Base-by-base conservation (phyloP, 768 basidiomycete species). In the Favolaschia claudopus region DNA sequence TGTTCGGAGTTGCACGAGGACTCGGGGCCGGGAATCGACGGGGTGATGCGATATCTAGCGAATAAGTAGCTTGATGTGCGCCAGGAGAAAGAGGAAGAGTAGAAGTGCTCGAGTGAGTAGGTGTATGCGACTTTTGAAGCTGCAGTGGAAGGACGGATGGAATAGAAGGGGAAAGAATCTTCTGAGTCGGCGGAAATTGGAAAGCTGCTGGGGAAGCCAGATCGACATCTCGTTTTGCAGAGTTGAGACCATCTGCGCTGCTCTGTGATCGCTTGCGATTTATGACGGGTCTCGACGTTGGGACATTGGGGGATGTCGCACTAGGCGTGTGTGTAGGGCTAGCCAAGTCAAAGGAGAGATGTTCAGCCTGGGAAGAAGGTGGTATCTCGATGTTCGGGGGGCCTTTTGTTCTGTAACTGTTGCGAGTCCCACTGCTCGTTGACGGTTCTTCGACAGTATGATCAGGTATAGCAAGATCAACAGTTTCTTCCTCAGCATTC, bases 51-150 rank as follows among this genome's bases (percentile, higher is more conserved):
- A 74, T 77, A 67, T 88, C 87, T 20, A 88, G 70, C 0, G 87
- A 88, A 63, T 78, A 79, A 14, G 85, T 84, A 33, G 85, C 79
- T 60, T 82, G 87, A 69, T 85, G 86, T n/a, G 75, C 64, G 51
- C 64, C 73, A 19, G 75, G 71, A 6, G 75, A 74, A 37, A 60
- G 55, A 17, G 63, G 62, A 17, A 69, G 59, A 10, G 67, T 72
- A 9, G 73, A 72, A 17, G 71, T 25, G 63, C 69, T 68, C 7
- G 66, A 44, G 62, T 73, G 72, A 3, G 74, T 76, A 2, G 76
- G 76, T 6, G 77, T 69, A 46, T 67, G 63, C 17, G 66, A 45
- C 36, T 63, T 65, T 34, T 66, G 63, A 32, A 63, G 34, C 33
- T 62, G 67, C 31, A 46, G 55, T 29, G 51, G 63, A 58, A 48